Evolutionary conservation across 306 rosid species (phyloP).

Genomic region (Castanospermum australe): DNA sequence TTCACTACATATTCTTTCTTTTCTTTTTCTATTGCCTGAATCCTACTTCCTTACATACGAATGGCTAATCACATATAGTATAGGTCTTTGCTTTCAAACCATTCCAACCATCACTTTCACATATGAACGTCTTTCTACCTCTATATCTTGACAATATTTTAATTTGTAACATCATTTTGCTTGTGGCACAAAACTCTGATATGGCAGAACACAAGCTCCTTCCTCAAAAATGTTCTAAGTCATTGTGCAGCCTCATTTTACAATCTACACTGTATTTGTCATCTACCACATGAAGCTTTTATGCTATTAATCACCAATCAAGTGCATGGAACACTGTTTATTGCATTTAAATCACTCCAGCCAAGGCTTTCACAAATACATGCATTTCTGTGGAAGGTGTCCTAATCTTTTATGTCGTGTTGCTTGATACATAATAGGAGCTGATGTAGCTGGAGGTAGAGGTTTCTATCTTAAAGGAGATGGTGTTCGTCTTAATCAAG

Average conservation of each 20-base stretch:
- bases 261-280: not conserved
- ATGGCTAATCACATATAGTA: not conserved
- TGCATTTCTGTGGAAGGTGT: not conserved
- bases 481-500: constrained; percentile 94
- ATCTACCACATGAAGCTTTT: not conserved
- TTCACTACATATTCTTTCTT: not conserved
- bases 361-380: not conserved
- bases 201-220: not conserved
- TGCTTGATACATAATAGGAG: constrained; percentile 53
- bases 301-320: not conserved
- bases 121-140: not conserved
- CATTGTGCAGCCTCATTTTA: not conserved
- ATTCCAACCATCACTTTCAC: not conserved
- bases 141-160: not conserved
- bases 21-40: not conserved
- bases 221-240: not conserved
- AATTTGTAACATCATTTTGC: not conserved
- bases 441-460: constrained; percentile 95
- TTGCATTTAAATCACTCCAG: not conserved
- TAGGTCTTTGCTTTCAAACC: not conserved
- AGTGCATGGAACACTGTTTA: not conserved
- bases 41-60: not conserved
- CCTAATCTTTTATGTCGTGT: not conserved
- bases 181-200: not conserved
- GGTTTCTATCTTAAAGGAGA: constrained; percentile 92